These are phyloP conservation scores for Termitomyces sp. DNA, from an alignment of 1,284 basidiomycete species.

Conservation along the genomic window DNA sequence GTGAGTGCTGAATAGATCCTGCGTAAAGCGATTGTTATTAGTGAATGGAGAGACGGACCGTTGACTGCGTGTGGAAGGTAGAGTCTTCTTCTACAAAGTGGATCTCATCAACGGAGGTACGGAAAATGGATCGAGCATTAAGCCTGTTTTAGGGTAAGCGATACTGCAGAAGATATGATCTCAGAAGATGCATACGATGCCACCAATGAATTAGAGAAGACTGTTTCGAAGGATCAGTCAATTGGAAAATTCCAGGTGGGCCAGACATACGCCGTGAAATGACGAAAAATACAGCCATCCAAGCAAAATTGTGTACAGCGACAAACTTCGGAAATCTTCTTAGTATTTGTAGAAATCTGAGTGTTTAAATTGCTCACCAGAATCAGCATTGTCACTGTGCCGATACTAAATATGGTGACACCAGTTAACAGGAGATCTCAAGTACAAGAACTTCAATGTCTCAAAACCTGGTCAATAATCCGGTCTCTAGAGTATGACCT, in stretches of 20 bases:
- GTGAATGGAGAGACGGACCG: background rate
- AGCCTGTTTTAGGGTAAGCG: background rate
- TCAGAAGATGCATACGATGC: constrained; percentile 1
- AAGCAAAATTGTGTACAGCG: background rate
- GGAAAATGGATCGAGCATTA: constrained; percentile 2
- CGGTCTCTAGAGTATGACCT: background rate
- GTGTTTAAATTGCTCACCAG: background rate
- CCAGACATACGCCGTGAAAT: constrained; percentile 2
- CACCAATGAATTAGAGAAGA: constrained; percentile 8
- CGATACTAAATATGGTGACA: background rate
- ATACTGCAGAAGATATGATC: background rate
- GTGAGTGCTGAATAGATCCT: background rate
- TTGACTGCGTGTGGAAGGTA: background rate
- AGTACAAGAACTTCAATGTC: no score
- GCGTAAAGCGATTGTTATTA: background rate
- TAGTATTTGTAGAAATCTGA: background rate
- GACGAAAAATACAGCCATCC: constrained; percentile 7
- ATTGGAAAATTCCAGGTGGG: background rate
- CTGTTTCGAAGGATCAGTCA: background rate
- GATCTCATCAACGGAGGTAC: background rate
- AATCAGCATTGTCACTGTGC: background rate
- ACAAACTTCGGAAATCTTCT: background rate
- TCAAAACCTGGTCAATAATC: background rate
- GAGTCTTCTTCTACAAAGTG: background rate
- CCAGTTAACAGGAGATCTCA: no score